Percentiles rank a stretch among this genome's conserved stretches.
These are phyloP conservation scores for Pelagomonas calceolata DNA, from an alignment of 108 stramenopile species.

Conservation along the genomic window DNA sequence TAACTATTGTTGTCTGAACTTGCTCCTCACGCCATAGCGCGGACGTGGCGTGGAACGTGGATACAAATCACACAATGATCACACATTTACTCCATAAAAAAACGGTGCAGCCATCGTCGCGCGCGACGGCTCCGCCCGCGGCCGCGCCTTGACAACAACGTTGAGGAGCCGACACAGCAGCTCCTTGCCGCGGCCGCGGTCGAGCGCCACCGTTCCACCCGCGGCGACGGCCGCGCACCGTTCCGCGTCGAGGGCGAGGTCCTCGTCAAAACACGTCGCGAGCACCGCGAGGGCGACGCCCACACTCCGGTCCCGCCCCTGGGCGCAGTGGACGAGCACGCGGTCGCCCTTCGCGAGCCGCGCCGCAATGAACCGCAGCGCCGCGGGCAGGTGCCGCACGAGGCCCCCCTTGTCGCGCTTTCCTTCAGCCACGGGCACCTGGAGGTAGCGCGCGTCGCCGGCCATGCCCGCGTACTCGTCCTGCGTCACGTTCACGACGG, in stretches of 20 bases:
- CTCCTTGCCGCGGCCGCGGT: too few relatives aligned
- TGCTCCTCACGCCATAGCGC: too few relatives aligned
- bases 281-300: conserved; percentile 50
- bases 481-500: conserved; percentile 59
- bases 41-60: too few relatives aligned
- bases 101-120: too few relatives aligned
- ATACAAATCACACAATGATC: too few relatives aligned
- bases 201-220: too few relatives aligned
- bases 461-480: conserved; percentile 34
- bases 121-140: too few relatives aligned
- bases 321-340: conserved; percentile 60
- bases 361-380: conserved; percentile 42
- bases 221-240: too few relatives aligned
- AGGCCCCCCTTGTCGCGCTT: conserved; percentile 52
- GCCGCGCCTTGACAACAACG: too few relatives aligned
- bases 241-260: background rate
- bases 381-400: conserved; percentile 54
- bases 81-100: too few relatives aligned
- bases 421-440: conserved; percentile 56
- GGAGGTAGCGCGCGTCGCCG: conserved; percentile 36
- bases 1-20: too few relatives aligned
- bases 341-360: conserved; percentile 31
- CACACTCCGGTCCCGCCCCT: conserved; percentile 65
- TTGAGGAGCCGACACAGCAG: too few relatives aligned
- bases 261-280: conserved; percentile 24